Evolutionary conservation across 2,329 filamentous ascomycete genomes (phyloP).

Genomic region (Penicillium capsulatum): DNA sequence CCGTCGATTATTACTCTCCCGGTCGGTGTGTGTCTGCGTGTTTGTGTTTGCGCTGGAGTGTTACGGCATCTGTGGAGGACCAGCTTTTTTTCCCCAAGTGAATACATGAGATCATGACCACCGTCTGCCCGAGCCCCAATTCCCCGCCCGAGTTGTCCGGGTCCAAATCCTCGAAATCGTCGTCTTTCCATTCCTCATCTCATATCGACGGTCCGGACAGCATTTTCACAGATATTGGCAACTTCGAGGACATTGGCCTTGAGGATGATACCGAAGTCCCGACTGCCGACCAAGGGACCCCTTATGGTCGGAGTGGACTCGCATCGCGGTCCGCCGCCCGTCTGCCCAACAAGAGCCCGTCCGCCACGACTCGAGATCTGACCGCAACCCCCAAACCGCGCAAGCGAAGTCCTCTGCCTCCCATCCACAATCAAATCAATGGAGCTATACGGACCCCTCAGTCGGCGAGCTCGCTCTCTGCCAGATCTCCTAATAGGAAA

Average conservation of each 20-base stretch:
- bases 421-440: conserved; percentile 25
- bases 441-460: conserved; percentile 24
- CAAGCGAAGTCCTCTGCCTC: conserved; percentile 23
- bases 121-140: conserved; percentile 51
- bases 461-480: conserved; percentile 24
- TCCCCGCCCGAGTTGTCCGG: conserved; percentile 74
- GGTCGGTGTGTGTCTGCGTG: conserved; percentile 6
- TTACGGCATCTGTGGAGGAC: conserved; percentile 12
- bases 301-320: conserved; percentile 27
- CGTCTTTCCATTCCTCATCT: conserved; percentile 75
- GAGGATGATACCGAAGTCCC: conserved; percentile 59
- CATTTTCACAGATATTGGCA: conserved; percentile 65
- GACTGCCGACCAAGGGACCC: conserved; percentile 26
- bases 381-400: conserved; percentile 27
- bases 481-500: conserved; percentile 23
- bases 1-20: conserved; percentile 14
- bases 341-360: conserved; percentile 26
- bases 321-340: conserved; percentile 26
- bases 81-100: conserved; percentile 8
- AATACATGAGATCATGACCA: conserved; percentile 41
- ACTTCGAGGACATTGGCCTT: conserved; percentile 92
- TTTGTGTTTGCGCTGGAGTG: conserved; percentile 4
- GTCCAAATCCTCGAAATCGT: conserved; percentile 88
- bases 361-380: conserved; percentile 33
- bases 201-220: conserved; percentile 65